phyloP scores from a whole-genome alignment of 2,329 filamentous ascomycete species.

The Trichoderma afroharzianum region DNA sequence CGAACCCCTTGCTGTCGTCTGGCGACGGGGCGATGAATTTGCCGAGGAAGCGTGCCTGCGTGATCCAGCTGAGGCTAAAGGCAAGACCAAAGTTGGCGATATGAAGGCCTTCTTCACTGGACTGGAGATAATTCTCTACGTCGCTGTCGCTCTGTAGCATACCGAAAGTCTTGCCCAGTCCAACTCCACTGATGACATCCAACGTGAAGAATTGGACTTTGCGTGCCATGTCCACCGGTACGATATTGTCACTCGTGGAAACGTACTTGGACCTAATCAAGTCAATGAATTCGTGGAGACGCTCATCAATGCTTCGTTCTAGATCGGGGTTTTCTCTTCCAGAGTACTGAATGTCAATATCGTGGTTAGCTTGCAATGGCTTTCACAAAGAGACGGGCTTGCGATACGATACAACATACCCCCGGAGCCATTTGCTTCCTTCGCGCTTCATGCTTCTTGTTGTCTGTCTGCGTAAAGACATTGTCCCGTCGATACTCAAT shows the following conservation, averaged over 20 bases:
- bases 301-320: constrained; percentile 46
- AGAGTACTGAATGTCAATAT: constrained; percentile 42
- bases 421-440: constrained; percentile 50
- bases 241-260: constrained; percentile 27
- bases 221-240: constrained; percentile 43
- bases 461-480: constrained; percentile 50
- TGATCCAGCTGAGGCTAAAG: constrained; percentile 28
- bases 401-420: constrained; percentile 30
- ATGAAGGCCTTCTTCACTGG: constrained; percentile 32
- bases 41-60: constrained; percentile 29
- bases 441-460: constrained; percentile 42
- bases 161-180: constrained; percentile 48
- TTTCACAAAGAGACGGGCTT: not conserved
- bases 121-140: constrained; percentile 38
- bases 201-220: constrained; percentile 50
- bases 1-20: constrained; percentile 32
- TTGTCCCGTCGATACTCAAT: constrained; percentile 50
- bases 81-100: constrained; percentile 27
- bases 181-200: constrained; percentile 50
- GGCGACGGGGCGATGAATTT: constrained; percentile 27
- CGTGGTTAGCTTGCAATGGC: not conserved
- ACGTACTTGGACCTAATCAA: constrained; percentile 45
- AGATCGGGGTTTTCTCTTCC: constrained; percentile 51
- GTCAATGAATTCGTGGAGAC: constrained; percentile 42
- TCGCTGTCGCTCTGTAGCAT: constrained; percentile 45